Conservation (phyloP, 805 yeast species). For the Candida ponderosae region DNA sequence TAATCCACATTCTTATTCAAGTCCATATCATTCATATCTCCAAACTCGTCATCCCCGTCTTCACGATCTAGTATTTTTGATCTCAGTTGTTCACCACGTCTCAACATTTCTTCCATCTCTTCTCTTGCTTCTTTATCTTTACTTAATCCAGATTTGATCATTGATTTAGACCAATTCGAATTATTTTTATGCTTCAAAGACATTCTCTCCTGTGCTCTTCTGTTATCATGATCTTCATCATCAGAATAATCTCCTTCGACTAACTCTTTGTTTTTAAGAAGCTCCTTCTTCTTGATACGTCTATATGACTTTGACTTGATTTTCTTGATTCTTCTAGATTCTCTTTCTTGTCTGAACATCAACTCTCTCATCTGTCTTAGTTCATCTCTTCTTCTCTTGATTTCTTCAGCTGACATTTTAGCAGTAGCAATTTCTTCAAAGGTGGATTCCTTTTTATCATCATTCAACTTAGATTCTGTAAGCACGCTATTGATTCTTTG, state of each 20-base stretch:
- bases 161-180: constrained; percentile 82
- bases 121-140: constrained; percentile 79
- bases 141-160: constrained; percentile 84
- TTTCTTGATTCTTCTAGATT: constrained; percentile 86
- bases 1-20: constrained; percentile 42
- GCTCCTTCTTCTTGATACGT: constrained; percentile 79
- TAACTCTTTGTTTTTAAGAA: constrained; percentile 58
- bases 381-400: constrained; percentile 70
- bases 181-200: constrained; percentile 82
- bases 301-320: constrained; percentile 89
- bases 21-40: constrained; percentile 37
- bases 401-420: constrained; percentile 71
- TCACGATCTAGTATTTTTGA: constrained; percentile 60
- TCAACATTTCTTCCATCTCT: constrained; percentile 91
- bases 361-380: constrained; percentile 88
- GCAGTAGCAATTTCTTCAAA: constrained; percentile 86
- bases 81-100: constrained; percentile 74
- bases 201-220: constrained; percentile 90
- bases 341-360: constrained; percentile 91
- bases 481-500: constrained; percentile 53
- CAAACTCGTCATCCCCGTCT: constrained; percentile 32
- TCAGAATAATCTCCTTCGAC: constrained; percentile 52
- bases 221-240: constrained; percentile 58
- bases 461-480: constrained; percentile 56
- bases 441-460: constrained; percentile 69